Percentiles rank a stretch among this genome's conserved stretches.
Evolutionary conservation across 805 yeast genomes (phyloP).

Genomic region (Candida ortonii): DNA sequence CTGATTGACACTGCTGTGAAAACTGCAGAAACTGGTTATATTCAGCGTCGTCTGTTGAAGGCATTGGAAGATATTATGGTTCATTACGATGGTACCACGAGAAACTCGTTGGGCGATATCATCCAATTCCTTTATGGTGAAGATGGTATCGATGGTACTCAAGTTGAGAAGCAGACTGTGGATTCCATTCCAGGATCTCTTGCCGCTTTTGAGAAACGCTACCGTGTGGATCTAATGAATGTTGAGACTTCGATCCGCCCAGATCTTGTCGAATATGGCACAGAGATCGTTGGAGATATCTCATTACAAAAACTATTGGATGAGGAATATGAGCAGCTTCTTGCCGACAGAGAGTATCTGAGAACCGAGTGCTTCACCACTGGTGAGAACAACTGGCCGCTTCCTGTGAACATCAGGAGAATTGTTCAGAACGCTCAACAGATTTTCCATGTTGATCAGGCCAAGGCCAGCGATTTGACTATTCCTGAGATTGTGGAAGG

Average conservation of each 20-base stretch:
- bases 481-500: conserved; percentile 74
- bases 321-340: conserved; percentile 76
- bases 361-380: conserved; percentile 80
- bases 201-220: conserved; percentile 74
- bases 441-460: conserved; percentile 89
- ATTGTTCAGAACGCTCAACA: conserved; percentile 96
- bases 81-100: conserved; percentile 96
- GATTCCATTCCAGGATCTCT: conserved; percentile 95
- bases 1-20: conserved; percentile 98
- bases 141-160: conserved; percentile 98
- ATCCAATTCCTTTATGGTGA: conserved; percentile 98
- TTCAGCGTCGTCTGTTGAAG: conserved; percentile 95
- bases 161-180: conserved; percentile 92
- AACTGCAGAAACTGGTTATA: conserved; percentile 98
- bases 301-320: conserved; percentile 79
- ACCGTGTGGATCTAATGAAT: conserved; percentile 82
- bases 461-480: conserved; percentile 85
- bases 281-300: conserved; percentile 86
- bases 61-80: conserved; percentile 97
- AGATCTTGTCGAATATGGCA: conserved; percentile 79
- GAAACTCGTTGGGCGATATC: conserved; percentile 95
- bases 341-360: conserved; percentile 72
- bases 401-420: conserved; percentile 96
- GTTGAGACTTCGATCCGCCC: conserved; percentile 63
- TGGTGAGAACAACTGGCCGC: conserved; percentile 96